Evolutionary conservation across 148 eudicot species (phyloP), one percentile per base, ranked within the genome.

Genomic region (Mesembryanthemum crystallinum): DNA sequence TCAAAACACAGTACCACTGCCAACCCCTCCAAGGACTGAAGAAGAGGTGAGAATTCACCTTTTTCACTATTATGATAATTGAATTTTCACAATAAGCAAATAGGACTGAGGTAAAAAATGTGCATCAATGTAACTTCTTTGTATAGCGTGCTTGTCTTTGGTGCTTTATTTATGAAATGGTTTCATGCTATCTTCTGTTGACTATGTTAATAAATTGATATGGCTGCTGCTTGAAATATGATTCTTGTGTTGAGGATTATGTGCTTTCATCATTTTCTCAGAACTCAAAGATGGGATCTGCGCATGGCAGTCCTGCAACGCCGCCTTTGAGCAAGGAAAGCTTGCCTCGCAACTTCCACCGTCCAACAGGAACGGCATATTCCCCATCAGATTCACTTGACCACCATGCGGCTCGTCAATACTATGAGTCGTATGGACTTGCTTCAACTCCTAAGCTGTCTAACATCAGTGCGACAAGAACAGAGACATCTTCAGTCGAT

Each of bases 371-470:
- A 45, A 49, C 81, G 77, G 88, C 80, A 73, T 71, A 86, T 72
- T 88, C 91, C 23, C 87, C 96, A 42, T 86, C 92, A 57, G 98
- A 86, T 78, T 88, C 94, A 39, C 86, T 86, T 43, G 89, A 89
- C 52, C 91, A 84, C 43, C 84, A 85, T 42, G 82, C 74, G 55
- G 61, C 84, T 70, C 83, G 33, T 58, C 88, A 57, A 72, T 51
- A 83, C 82, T 61, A 69, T 59, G 85, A 88, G 74, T 72, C 89
- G 13, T 80, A 72, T 73, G 97, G 85, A 73, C 92, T 82, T 81
- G 83, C 89, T 79, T 89, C 98, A 43, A 85, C 94, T 67, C 97
- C 97, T 25, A 90, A 92, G 76, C 87, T 89, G 71, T 92, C 97
- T 27, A 86, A 79, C 83, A 88, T 90, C 64, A 94, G 98, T 81